Percentiles rank a stretch among this genome's conserved stretches.
These are phyloP conservation scores for Alternaria rosae DNA, from an alignment of 2,329 filamentous ascomycete species.

Conservation along the genomic window DNA sequence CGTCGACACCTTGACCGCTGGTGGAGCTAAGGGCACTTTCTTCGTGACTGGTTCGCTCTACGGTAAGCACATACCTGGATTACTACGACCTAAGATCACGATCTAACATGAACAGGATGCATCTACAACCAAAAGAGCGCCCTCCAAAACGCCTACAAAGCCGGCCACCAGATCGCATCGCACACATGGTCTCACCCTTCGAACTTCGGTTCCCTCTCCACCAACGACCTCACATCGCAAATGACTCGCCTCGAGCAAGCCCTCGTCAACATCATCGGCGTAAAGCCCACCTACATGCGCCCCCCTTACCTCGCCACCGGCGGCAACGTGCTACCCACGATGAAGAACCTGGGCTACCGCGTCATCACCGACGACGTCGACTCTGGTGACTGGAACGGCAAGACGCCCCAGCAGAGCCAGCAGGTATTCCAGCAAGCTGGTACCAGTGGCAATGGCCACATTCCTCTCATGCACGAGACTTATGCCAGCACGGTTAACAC, in stretches of 20 bases:
- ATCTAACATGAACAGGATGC: conserved; percentile 20
- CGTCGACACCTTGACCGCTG: conserved; percentile 39
- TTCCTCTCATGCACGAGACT: conserved; percentile 48
- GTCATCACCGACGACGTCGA: conserved; percentile 47
- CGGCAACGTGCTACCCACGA: conserved; percentile 40
- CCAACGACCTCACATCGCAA: conserved; percentile 38
- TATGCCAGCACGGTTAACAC: conserved; percentile 44
- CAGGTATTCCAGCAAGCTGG: conserved; percentile 43
- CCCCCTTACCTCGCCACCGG: conserved; percentile 47
- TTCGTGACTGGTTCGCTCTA: conserved; percentile 45
- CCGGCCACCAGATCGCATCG: conserved; percentile 48
- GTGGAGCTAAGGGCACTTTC: conserved; percentile 46
- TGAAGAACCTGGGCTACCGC: conserved; percentile 46
- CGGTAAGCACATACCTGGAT: conserved; percentile 10
- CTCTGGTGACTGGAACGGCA: conserved; percentile 45
- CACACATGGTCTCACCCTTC: conserved; percentile 46
- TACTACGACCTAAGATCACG: background rate
- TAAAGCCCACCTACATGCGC: conserved; percentile 49
- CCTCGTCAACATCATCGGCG: conserved; percentile 47
- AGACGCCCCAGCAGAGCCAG: conserved; percentile 43
- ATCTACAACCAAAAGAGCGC: conserved; percentile 46
- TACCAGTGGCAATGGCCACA: conserved; percentile 45
- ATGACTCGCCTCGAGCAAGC: conserved; percentile 46
- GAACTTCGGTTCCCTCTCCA: conserved; percentile 43
- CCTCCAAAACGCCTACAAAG: conserved; percentile 41